These are phyloP conservation scores for Paraconiothyrium sp. DNA, from an alignment of 2,329 filamentous ascomycete species.

Conservation along the genomic window DNA sequence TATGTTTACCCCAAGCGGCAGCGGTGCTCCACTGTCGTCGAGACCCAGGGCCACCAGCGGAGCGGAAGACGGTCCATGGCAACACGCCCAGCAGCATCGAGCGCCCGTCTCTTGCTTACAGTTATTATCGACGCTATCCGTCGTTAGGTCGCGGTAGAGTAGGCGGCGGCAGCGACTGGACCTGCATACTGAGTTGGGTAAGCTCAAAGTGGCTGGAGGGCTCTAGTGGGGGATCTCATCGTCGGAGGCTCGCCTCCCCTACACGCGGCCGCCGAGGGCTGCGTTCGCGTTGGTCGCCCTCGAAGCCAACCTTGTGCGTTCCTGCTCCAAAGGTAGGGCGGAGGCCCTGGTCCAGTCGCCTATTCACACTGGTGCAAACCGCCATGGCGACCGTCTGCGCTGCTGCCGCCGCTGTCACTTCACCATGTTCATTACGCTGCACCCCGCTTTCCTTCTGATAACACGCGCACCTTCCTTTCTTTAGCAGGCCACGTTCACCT, in stretches of 20 bases:
- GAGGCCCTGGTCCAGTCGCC: slow-evolving; percentile 19
- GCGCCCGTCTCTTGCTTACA: slow-evolving; percentile 19
- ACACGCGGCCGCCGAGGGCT: slow-evolving; percentile 28
- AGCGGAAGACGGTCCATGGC: slow-evolving; percentile 1
- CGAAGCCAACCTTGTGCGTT: slow-evolving; percentile 16
- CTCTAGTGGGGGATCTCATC: slow-evolving; percentile 26
- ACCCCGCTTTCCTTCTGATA: slow-evolving; percentile 32
- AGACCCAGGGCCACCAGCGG: slow-evolving; percentile 4
- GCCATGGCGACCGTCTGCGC: slow-evolving; percentile 18
- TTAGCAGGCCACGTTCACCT: slow-evolving; percentile 8
- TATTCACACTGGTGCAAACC: slow-evolving; percentile 13
- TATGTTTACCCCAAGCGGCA: slow-evolving; percentile 18
- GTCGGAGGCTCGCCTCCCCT: slow-evolving; percentile 34
- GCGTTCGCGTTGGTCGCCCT: slow-evolving; percentile 24
- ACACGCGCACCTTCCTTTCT: slow-evolving; percentile 20
- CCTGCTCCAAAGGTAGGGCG: slow-evolving; percentile 17
- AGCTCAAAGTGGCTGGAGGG: slow-evolving; percentile 30
- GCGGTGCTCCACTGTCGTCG: slow-evolving; percentile 7
- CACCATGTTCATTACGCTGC: slow-evolving; percentile 22
- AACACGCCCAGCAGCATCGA: slow-evolving; percentile 12
- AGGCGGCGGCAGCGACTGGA: slow-evolving; percentile 34
- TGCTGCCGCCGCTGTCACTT: slow-evolving; percentile 13
- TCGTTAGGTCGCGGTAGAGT: slow-evolving; percentile 13
- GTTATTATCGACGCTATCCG: slow-evolving; percentile 16
- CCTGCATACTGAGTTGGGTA: slow-evolving; percentile 45